Percentiles rank a stretch among this genome's conserved stretches.
Evolutionary conservation across 2,329 filamentous ascomycete species (phyloP).

Genomic region (Aureobasidium vineae): DNA sequence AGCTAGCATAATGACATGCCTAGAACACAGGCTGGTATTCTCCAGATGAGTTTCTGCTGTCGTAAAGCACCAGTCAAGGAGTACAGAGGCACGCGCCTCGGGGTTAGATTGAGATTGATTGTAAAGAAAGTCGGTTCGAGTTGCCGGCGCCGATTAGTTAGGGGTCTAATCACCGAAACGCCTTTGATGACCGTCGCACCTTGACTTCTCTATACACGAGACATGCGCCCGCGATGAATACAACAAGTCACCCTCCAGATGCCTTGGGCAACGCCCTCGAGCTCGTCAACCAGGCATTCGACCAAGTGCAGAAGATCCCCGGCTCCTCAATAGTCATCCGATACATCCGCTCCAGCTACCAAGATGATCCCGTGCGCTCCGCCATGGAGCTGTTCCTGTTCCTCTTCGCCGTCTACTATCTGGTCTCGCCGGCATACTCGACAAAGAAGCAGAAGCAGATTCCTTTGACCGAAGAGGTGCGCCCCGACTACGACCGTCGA

Average conservation of each 20-base stretch:
- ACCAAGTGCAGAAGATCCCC: constrained; percentile 81
- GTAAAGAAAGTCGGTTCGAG: neutral
- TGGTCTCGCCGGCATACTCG: constrained; percentile 87
- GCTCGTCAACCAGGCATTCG: constrained; percentile 28
- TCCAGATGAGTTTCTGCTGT: neutral
- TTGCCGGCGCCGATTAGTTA: constrained; percentile 1
- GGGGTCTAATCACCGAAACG: constrained; percentile 9
- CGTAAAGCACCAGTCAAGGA: neutral
- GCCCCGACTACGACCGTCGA: constrained; percentile 18
- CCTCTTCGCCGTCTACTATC: constrained; percentile 91
- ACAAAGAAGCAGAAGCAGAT: constrained; percentile 89
- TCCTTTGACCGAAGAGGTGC: constrained; percentile 75
- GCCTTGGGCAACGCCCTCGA: constrained; percentile 26
- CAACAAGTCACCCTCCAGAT: constrained; percentile 24
- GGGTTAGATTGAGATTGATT: neutral
- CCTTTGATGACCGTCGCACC: constrained; percentile 8
- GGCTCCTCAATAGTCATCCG: constrained; percentile 91
- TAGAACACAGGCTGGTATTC: constrained; percentile 4
- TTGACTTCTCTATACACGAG: neutral
- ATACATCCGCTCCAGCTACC: constrained; percentile 96
- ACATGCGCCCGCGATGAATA: constrained; percentile 24
- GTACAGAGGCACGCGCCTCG: neutral
- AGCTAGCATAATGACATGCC: constrained; percentile 16
- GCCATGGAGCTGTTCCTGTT: constrained; percentile 91
- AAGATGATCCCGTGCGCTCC: constrained; percentile 91